These are phyloP conservation scores for Solanum bulbocastanum DNA, from an alignment of 257 asterid genomes.

Conservation along the genomic window DNA sequence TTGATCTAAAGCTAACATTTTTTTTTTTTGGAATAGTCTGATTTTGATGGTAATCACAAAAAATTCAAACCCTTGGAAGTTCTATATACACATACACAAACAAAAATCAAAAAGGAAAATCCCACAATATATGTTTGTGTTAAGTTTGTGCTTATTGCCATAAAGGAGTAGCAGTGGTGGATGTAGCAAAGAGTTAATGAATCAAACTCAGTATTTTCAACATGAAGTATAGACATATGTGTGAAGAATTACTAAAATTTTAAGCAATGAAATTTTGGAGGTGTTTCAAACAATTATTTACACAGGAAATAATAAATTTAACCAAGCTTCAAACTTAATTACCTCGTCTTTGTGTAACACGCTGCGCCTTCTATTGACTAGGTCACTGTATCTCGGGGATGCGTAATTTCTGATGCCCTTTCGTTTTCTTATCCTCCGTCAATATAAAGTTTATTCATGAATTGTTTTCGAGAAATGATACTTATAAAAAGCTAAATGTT, in stretches of 20 bases:
- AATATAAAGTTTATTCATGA: not conserved
- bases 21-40: not conserved
- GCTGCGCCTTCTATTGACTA: not conserved
- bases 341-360: not conserved
- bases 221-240: not conserved
- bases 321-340: not conserved
- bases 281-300: not conserved
- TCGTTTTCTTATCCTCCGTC: not conserved
- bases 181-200: not conserved
- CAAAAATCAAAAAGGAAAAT: not conserved
- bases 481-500: not conserved
- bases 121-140: not conserved
- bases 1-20: not conserved
- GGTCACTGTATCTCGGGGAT: not conserved
- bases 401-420: not conserved
- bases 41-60: not conserved
- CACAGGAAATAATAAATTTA: not conserved
- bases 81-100: not conserved
- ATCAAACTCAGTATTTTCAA: not conserved
- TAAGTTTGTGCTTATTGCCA: not conserved
- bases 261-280: accelerated
- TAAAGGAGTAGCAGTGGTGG: not conserved
- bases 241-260: not conserved
- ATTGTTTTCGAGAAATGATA: not conserved
- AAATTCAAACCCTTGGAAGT: not conserved